These are phyloP conservation scores for Stephania yunnanensis DNA, from an alignment of 164 flowering plant genomes.

Conservation along the genomic window DNA sequence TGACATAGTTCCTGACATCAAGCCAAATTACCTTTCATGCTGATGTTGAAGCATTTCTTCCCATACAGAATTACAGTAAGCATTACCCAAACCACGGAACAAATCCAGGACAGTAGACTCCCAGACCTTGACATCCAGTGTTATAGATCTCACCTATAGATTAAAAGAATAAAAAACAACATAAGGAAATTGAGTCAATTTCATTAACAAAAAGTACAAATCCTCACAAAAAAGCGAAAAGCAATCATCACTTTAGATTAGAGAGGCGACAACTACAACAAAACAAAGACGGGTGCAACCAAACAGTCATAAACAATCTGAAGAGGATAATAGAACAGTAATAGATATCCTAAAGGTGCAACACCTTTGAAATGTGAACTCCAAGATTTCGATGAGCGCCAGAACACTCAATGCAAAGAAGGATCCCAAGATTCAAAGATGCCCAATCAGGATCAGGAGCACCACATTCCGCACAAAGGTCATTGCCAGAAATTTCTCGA, in stretches of 20 bases:
- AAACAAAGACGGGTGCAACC: neutral
- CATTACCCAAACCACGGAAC: slow-evolving; percentile 68
- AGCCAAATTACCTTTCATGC: slow-evolving; percentile 37
- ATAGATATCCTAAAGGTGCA: slow-evolving; percentile 1
- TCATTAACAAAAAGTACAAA: no score
- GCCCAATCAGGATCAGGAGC: slow-evolving; percentile 95
- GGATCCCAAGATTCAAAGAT: slow-evolving; percentile 82
- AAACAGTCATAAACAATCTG: neutral
- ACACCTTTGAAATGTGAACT: slow-evolving; percentile 93
- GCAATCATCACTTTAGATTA: no score
- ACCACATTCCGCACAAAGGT: slow-evolving; percentile 84
- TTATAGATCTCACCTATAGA: slow-evolving; percentile 77
- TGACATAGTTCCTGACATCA: slow-evolving; percentile 3
- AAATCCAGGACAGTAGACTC: slow-evolving; percentile 76
- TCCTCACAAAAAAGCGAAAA: neutral
- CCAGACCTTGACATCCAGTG: slow-evolving; percentile 91
- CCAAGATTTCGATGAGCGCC: slow-evolving; percentile 97
- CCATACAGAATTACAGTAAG: slow-evolving; percentile 85
- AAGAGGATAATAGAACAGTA: neutral
- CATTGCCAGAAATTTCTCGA: slow-evolving; percentile 77
- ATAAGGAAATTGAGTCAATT: neutral
- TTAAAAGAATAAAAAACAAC: neutral
- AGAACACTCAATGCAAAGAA: slow-evolving; percentile 91
- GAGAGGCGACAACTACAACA: no score
- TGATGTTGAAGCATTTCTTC: slow-evolving; percentile 55